These are phyloP conservation scores for Fraxinus albicans DNA, from an alignment of 305 asterid species.

Conservation along the genomic window DNA sequence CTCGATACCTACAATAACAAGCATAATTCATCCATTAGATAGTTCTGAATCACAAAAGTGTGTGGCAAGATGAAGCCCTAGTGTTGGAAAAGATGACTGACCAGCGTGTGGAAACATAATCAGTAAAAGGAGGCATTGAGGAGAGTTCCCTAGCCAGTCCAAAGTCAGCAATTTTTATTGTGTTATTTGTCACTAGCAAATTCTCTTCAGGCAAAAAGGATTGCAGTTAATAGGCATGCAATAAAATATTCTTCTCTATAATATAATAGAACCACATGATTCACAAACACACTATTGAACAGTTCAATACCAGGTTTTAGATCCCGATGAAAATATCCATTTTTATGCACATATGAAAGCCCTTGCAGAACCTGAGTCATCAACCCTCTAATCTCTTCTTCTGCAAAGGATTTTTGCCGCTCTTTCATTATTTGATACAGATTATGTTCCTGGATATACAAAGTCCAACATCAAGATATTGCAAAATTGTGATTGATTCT, in stretches of 20 bases:
- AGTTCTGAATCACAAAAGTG: constrained; percentile 14
- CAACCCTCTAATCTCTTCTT: constrained; percentile 76
- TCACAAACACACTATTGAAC: constrained; percentile 15
- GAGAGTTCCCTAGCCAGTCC: constrained; percentile 97
- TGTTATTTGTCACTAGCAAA: constrained; percentile 77
- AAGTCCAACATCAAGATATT: constrained; percentile 19
- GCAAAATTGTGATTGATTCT: not conserved
- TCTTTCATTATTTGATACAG: constrained; percentile 85
- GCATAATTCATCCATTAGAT: constrained; percentile 20
- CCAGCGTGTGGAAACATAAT: constrained; percentile 99
- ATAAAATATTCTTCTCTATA: not conserved
- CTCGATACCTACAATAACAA: constrained; percentile 73
- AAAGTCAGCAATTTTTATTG: constrained; percentile 90
- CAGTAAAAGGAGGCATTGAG: constrained; percentile 90
- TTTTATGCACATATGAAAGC: constrained; percentile 75
- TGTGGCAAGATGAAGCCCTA: not conserved
- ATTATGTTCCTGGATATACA: constrained; percentile 64
- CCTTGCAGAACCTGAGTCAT: constrained; percentile 90
- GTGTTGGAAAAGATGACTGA: constrained; percentile 39
- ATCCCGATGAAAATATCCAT: constrained; percentile 87
- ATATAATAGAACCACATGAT: not conserved
- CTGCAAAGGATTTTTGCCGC: constrained; percentile 61
- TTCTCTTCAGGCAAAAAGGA: constrained; percentile 57
- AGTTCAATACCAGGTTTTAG: constrained; percentile 82
- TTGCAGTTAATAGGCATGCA: constrained; percentile 23